Evolutionary conservation across 169 alveolate genomes (phyloP), one percentile per base, ranked within the genome.

Genomic region (Plasmodium adleri): DNA sequence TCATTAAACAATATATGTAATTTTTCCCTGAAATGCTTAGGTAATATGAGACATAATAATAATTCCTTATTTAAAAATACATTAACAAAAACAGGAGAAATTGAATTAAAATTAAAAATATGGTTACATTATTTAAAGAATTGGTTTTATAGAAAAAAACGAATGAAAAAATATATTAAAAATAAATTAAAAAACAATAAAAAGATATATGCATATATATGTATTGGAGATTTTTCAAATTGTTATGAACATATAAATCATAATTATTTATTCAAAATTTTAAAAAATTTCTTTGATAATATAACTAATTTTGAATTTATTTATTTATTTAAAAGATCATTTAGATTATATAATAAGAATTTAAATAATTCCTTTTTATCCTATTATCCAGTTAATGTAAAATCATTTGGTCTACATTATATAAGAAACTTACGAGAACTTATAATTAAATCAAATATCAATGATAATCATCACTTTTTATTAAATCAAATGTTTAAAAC

Each of bases 241-340:
- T 86, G 92, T 22, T 86, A 86, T 39, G 92, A 86, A 20, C 92
- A 86, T 47, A 86, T 86, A 39, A 60, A 72, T 26, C 92, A 86
- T 86, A 72, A 86, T 56, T 86, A 70, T 71, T 52, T 86, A 49
- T 86, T 86, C 66, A 86, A 70, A 71, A 71, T 60, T 24, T 49
- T 86, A 56, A 86, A 86, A 73, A 15, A 13, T 9, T 71, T 86
- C 54, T 72, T 86, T 49, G 71, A 86, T 24, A 71, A 63, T 5
- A 52, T 72, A 43, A 49, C 88, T n/a, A 86, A 86, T 45, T 86
- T 86, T 72, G 92, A 86, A 63, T 72, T 86, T 86, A 62, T 86
- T 10, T 86, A 86, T 56, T 73, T 86, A 62, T 86, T 86, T 86
- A 86, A 15, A 71, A 86, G 92, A 70, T 86, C 92, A 15, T 86